Evolutionary conservation across 2,329 filamentous ascomycete genomes (phyloP).

Genomic region (Aspergillus novoparasiticus): DNA sequence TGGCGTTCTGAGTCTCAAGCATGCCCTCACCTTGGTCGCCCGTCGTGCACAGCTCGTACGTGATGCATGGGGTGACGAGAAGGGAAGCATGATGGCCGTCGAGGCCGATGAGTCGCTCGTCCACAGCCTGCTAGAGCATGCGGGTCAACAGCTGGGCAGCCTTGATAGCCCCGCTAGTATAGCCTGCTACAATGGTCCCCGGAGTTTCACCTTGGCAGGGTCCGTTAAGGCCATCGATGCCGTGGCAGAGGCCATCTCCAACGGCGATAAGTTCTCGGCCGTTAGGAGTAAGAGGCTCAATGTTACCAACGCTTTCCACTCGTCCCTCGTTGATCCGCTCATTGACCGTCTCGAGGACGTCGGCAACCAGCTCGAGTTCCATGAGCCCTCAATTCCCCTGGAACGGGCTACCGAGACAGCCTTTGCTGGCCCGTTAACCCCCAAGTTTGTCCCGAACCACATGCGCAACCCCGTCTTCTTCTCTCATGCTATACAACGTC

Average conservation of each 20-base stretch:
- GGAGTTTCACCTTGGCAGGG: slow-evolving; percentile 48
- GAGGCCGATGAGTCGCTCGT: too few species aligned
- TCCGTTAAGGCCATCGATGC: slow-evolving; percentile 34
- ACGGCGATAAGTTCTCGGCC: too few species aligned
- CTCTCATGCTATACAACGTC: too few species aligned
- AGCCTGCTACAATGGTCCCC: slow-evolving; percentile 53
- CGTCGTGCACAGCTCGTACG: slow-evolving; percentile 34
- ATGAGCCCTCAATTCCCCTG: slow-evolving; percentile 12
- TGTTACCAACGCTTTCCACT: slow-evolving; percentile 55
- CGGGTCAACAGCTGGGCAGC: too few species aligned
- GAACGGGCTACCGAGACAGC: too few species aligned
- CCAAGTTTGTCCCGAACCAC: too few species aligned
- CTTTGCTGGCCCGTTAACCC: too few species aligned
- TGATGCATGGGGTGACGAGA: slow-evolving; percentile 26
- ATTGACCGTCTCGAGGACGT: slow-evolving; percentile 27
- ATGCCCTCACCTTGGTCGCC: slow-evolving; percentile 30
- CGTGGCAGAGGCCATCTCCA: slow-evolving; percentile 9
- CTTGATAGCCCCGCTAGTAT: slow-evolving; percentile 31
- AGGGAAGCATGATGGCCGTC: too few species aligned
- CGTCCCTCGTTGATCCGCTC: slow-evolving; percentile 42
- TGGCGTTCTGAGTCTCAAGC: slow-evolving; percentile 30
- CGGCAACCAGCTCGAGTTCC: slow-evolving; percentile 33
- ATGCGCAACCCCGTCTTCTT: too few species aligned
- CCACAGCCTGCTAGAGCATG: too few species aligned
- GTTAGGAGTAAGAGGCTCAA: slow-evolving; percentile 41